Evolutionary conservation across 73 alveolate species (phyloP).

Genomic region (Tetrahymena thermophila): DNA sequence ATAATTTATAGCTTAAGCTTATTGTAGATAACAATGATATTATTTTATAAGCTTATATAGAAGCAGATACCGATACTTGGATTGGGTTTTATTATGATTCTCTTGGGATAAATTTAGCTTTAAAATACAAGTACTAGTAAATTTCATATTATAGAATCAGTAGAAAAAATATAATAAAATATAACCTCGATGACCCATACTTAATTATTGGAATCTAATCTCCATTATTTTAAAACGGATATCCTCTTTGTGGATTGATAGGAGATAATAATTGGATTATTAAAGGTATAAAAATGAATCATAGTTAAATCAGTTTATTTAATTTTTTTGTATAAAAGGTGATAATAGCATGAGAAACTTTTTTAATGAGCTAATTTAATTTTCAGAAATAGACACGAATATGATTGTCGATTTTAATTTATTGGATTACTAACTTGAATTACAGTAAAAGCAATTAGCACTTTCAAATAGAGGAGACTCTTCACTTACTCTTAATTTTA

Average conservation of each 20-base stretch:
- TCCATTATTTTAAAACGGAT: background rate
- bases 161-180: background rate
- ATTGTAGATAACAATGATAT: background rate
- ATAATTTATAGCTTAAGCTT: background rate
- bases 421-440: background rate
- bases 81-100: background rate
- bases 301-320: too few relatives aligned
- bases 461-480: background rate
- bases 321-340: background rate
- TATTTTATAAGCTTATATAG: background rate
- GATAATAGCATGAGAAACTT: background rate
- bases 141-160: background rate
- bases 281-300: background rate
- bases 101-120: background rate
- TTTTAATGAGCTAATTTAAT: too few relatives aligned
- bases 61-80: background rate
- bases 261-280: background rate
- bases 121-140: too few relatives aligned
- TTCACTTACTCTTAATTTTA: background rate
- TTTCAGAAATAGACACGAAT: background rate
- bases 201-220: background rate
- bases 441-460: background rate
- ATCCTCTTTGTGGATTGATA: background rate
- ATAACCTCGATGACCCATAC: background rate
- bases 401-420: background rate